A percentile compares a stretch with the other conserved stretches of the same genome.
These are phyloP conservation scores for Cupressus sempervirens DNA, from an alignment of 75 land plant genomes.

Conservation along the genomic window DNA sequence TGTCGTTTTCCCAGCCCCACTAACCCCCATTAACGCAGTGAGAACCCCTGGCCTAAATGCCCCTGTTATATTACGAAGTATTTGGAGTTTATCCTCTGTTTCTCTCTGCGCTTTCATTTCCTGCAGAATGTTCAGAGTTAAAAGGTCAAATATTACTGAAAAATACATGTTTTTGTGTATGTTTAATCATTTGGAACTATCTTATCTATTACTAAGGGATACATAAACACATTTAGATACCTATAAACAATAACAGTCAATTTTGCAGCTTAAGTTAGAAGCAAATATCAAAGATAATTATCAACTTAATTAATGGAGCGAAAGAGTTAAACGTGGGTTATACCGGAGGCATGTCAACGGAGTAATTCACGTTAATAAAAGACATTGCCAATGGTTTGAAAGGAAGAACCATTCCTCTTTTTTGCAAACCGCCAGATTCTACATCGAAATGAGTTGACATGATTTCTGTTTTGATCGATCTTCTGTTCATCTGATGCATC, in stretches of 20 bases:
- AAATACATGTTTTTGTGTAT: background rate
- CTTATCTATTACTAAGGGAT: background rate
- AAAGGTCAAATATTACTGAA: background rate
- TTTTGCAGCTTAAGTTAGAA: background rate
- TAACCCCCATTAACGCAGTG: slow-evolving; percentile 81
- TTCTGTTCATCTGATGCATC: background rate
- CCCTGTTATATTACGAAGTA: slow-evolving; percentile 60
- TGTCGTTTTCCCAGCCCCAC: slow-evolving; percentile 98
- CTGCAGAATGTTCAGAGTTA: slow-evolving; percentile 17
- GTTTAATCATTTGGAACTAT: too few species aligned
- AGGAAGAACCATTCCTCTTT: slow-evolving; percentile 34
- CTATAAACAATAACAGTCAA: background rate
- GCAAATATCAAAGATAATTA: background rate
- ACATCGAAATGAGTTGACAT: background rate
- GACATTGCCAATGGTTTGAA: slow-evolving; percentile 25
- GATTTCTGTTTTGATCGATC: background rate
- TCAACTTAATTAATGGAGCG: background rate
- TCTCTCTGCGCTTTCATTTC: slow-evolving; percentile 64
- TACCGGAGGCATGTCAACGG: slow-evolving; percentile 38
- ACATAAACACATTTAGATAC: background rate
- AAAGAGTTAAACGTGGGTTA: background rate
- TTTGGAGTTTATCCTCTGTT: slow-evolving; percentile 50
- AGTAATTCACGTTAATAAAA: slow-evolving; percentile 30
- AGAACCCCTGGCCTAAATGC: slow-evolving; percentile 78
- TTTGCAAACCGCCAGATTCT: background rate